Evolutionary conservation across 2,329 filamentous ascomycete species (phyloP), one percentile per base, ranked within the genome.

Genomic region (Ascochyta fabae): DNA sequence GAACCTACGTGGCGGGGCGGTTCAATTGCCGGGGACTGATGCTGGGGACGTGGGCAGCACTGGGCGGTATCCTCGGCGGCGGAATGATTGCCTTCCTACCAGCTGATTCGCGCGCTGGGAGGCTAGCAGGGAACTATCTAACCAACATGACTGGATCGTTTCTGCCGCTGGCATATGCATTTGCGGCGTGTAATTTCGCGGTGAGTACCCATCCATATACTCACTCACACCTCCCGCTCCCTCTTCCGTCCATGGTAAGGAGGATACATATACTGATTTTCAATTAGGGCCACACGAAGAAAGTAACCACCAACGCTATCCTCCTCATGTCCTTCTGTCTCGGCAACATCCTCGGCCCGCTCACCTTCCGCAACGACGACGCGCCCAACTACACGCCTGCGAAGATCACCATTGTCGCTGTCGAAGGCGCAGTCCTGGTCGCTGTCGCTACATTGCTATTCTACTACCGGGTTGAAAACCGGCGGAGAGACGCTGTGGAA

Each of bases 161-260:
- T 1, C 57, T 75, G 12, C 68, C 73, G 0, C 61, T 71, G 7
- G 62, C 69, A 0, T 69, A 75, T 29, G 69, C 71, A 0, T 76
- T 83, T 54, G 79, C 79, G 38, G 81, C 80, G 0, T 79, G 79
- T 34, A 84, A 84, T 61, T 64, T 67, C 3, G 70, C 70, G 7
- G 71, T 53, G 27, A 36, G 50, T 39, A 34, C 3, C 3, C n/a
- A 15, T 2, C 19, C 1, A 1, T 8, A 35, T 19, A 6, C 5
- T 4, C 34, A 6, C 8, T 26, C 24, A 6, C 24, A 26, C 24
- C 24, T 8, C 24, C 8, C 8, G 24, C 24, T 7, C 24, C 27
- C 2, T 8, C 27, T 4, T 2, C 9, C 27, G 10, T 12, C 27
- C 9, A 10, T 9, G 26, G 26, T 26, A 6, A 26, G 26, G 6